These are phyloP conservation scores for Trametes cinnabarina DNA, from an alignment of 768 basidiomycete species.

Conservation along the genomic window DNA sequence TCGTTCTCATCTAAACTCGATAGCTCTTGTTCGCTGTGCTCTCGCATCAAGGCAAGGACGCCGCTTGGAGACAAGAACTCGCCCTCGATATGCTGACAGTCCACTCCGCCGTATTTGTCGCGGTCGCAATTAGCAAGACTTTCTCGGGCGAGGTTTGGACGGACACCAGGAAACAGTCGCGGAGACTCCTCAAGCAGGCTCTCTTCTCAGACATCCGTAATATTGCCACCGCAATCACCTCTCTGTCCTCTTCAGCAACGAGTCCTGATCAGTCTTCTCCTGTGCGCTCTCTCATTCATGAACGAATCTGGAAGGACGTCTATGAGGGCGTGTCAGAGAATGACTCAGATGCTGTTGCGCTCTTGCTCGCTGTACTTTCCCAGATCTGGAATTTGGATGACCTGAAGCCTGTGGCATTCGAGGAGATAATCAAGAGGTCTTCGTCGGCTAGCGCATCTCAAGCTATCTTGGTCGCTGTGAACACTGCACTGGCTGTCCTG, in stretches of 20 bases:
- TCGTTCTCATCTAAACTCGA: not conserved
- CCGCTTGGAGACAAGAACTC: constrained; percentile 28
- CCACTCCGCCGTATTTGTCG: constrained; percentile 46
- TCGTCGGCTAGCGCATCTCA: constrained; percentile 21
- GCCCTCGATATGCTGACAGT: constrained; percentile 46
- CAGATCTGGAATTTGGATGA: constrained; percentile 65
- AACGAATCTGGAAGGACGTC: constrained; percentile 65
- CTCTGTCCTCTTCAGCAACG: constrained; percentile 34
- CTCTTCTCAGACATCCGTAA: constrained; percentile 36
- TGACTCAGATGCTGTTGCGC: constrained; percentile 58
- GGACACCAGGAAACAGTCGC: constrained; percentile 39
- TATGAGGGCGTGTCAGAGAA: constrained; percentile 57
- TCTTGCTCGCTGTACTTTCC: constrained; percentile 57
- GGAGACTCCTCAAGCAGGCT: constrained; percentile 38
- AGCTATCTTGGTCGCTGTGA: constrained; percentile 52
- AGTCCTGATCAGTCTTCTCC: constrained; percentile 29
- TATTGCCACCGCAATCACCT: constrained; percentile 31
- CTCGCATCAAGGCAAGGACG: constrained; percentile 33
- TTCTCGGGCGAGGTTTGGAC: constrained; percentile 43
- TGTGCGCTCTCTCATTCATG: constrained; percentile 40
- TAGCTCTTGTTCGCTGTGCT: constrained; percentile 37
- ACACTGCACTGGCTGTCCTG: constrained; percentile 54
- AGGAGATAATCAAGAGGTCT: constrained; percentile 33
- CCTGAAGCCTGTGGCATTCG: constrained; percentile 54
- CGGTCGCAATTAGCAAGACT: constrained; percentile 43